Base-by-base conservation (phyloP, 2,329 filamentous ascomycete species). In the Stemphylium beticola region DNA sequence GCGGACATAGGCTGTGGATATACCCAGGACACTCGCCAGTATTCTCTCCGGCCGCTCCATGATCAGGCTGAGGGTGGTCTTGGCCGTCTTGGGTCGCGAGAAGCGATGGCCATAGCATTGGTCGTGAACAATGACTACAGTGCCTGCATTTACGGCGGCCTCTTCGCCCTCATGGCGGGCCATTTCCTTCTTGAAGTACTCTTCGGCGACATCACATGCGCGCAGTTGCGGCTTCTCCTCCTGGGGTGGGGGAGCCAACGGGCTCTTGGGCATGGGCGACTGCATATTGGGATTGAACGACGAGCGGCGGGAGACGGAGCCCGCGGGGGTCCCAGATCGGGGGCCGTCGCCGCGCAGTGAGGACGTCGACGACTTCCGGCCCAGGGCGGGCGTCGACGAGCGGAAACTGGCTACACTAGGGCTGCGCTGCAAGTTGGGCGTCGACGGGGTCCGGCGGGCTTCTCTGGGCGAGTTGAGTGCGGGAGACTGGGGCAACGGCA, bases 41-140 rank as follows among this genome's bases (percentile, higher is more conserved):
- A 99, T 87, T 55, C 95, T 84, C 78, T 99, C 95, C 0, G 95
- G 95, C 10, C 95, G 84, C 77, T 99, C 95, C 43, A 99, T 93
- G 61, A 99, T 96, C 52, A 87, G 90, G 66, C 81, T 86, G 1
- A 98, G 82, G 14, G 84, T 83, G 39, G 80, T 83, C 66, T 89
- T 89, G 18, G 86, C 88, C 0, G 92, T 89, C 65, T 90, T 88
- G 4, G 92, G 92, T 39, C 95, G 85, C 10, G 93, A 91, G 75
- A 87, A 99, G 18, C 92, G 88, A 77, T 99, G 95, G 20, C 93
- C 93, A 73, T 98, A 99, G 76, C 93, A 96, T 48, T 90, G 88
- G 77, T 99, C 95, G 67, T 98, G 92, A 2, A 99, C 79, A 26
- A 99, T 83, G 41, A 98, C 92, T 4, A 96, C 77, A 0, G 92